A percentile compares a stretch with the other conserved stretches of the same genome.
phyloP scores from a whole-genome alignment of 1,139 yeast genomes.

The Suhomyces panamericanus region DNA sequence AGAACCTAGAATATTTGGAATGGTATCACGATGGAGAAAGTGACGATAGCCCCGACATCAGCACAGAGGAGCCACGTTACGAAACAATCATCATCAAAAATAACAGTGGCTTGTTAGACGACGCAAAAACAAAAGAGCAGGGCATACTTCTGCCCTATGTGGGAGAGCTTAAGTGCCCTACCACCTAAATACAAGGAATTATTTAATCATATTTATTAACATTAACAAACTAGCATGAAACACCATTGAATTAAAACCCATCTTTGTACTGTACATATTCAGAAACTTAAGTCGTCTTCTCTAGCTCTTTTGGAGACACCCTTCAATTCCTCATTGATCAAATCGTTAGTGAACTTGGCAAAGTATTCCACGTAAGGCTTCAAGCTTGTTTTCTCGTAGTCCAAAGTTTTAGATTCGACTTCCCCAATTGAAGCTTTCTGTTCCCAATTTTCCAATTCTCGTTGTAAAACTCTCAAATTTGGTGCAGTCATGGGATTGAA shows the following conservation, averaged over 20 bases:
- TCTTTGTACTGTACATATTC: constrained; percentile 2
- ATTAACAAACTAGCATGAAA: not conserved
- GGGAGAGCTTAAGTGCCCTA: constrained; percentile 22
- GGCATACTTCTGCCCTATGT: constrained; percentile 15
- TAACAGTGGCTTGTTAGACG: constrained; percentile 39
- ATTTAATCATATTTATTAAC: constrained; percentile 1
- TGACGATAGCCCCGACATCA: constrained; percentile 11
- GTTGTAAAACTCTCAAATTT: constrained; percentile 60
- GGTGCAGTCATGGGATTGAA: constrained; percentile 86
- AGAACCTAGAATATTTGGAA: constrained; percentile 54
- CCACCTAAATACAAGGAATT: constrained; percentile 14
- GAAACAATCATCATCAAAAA: constrained; percentile 43
- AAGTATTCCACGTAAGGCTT: constrained; percentile 77
- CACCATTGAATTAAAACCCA: not conserved
- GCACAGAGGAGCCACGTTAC: constrained; percentile 10
- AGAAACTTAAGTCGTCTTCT: constrained; percentile 35
- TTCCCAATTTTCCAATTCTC: constrained; percentile 52
- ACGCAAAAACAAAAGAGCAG: constrained; percentile 14
- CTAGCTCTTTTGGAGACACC: constrained; percentile 46
- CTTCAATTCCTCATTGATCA: constrained; percentile 58
- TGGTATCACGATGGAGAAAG: constrained; percentile 60
- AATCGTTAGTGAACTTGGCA: constrained; percentile 56
- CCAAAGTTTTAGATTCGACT: constrained; percentile 27
- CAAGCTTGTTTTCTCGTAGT: constrained; percentile 67
- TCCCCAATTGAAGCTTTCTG: constrained; percentile 28